These are phyloP conservation scores for Amylostereum areolatum DNA, from an alignment of 1,284 basidiomycete species.

Conservation along the genomic window DNA sequence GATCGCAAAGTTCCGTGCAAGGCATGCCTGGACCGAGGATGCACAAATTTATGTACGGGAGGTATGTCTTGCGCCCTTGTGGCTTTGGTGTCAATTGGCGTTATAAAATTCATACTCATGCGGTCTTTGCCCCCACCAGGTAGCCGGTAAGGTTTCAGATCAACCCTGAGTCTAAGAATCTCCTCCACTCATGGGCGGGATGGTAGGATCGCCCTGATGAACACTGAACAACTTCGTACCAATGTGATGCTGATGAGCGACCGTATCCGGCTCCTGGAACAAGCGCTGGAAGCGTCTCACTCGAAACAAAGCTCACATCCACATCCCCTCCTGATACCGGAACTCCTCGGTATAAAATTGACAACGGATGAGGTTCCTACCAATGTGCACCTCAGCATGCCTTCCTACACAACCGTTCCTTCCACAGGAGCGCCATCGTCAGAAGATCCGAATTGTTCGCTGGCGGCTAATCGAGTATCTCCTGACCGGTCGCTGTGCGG, in stretches of 20 bases:
- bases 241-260: slow-evolving; percentile 55
- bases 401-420: no score
- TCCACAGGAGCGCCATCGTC: no score
- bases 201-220: slow-evolving; percentile 40
- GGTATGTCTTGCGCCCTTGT: slow-evolving; percentile 27
- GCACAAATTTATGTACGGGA: slow-evolving; percentile 55
- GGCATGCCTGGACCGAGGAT: slow-evolving; percentile 56
- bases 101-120: no score
- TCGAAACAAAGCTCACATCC: slow-evolving; percentile 43
- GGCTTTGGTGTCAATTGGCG: background rate
- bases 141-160: slow-evolving; percentile 20
- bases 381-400: background rate
- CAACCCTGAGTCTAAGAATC: slow-evolving; percentile 36
- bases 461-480: no score
- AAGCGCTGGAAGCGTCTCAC: slow-evolving; percentile 51
- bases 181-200: no score
- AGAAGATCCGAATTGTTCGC: no score
- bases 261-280: slow-evolving; percentile 62
- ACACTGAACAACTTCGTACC: slow-evolving; percentile 67
- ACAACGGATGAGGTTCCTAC: slow-evolving; percentile 19
- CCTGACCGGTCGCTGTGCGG: no score
- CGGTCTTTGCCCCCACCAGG: slow-evolving; percentile 8
- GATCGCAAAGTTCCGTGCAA: slow-evolving; percentile 56
- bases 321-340: slow-evolving; percentile 60
- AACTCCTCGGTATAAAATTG: slow-evolving; percentile 33